phyloP scores from a whole-genome alignment of 805 yeast species.

The Ogataea ganodermae region DNA sequence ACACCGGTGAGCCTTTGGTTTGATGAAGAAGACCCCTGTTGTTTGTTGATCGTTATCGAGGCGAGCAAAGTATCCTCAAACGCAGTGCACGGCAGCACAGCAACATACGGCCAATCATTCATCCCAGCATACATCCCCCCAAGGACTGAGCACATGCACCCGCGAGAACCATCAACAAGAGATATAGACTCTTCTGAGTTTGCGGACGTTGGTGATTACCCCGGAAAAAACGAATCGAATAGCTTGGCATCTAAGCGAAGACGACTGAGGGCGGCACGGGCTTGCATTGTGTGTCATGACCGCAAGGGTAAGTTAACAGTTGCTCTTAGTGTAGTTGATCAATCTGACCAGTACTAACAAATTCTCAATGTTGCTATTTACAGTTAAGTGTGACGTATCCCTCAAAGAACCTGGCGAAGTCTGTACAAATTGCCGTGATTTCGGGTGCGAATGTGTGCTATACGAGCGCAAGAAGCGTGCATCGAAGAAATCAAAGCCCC shows the following conservation, averaged over 20 bases:
- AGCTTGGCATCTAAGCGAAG: slow-evolving; percentile 27
- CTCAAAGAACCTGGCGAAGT: slow-evolving; percentile 46
- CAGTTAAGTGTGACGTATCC: slow-evolving; percentile 70
- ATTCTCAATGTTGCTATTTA: neutral
- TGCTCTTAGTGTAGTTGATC: neutral
- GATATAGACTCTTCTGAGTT: slow-evolving; percentile 2
- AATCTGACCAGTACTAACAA: neutral
- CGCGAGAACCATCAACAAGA: neutral
- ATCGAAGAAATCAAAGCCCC: slow-evolving; percentile 15
- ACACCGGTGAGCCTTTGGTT: neutral
- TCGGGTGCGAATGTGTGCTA: slow-evolving; percentile 62
- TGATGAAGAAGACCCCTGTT: neutral
- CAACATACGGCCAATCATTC: no score
- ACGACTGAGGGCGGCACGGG: slow-evolving; percentile 64
- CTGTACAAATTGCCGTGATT: slow-evolving; percentile 68
- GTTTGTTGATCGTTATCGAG: no score
- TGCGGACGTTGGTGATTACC: neutral
- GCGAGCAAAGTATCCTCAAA: no score
- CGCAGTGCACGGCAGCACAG: neutral
- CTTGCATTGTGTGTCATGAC: slow-evolving; percentile 73
- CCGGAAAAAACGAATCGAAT: neutral
- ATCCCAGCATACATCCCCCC: slow-evolving; percentile 1
- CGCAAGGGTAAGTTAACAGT: slow-evolving; percentile 47
- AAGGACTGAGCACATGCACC: neutral
- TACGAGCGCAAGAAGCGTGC: slow-evolving; percentile 49